Conservation (phyloP, 2,329 filamentous ascomycete species). For the Raffaelea ambrosiae region DNA sequence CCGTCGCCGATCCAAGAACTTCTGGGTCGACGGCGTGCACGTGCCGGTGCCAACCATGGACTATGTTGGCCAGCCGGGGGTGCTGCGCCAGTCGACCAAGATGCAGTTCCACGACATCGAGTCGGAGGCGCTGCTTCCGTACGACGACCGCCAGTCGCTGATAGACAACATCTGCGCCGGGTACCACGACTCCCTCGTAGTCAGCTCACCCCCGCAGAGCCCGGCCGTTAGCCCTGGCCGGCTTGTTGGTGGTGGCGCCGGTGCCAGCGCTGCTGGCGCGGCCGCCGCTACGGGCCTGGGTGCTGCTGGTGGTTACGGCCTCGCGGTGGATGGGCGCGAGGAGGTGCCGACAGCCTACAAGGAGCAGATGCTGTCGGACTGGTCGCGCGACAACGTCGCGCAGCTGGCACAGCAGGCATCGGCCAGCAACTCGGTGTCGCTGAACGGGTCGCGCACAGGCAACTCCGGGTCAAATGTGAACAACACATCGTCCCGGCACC, state of each 20-base stretch:
- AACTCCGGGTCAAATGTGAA: conserved; percentile 40
- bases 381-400: conserved; percentile 69
- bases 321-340: conserved; percentile 19
- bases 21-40: conserved; percentile 71
- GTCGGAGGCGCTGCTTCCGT: conserved; percentile 60
- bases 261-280: not conserved
- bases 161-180: conserved; percentile 65
- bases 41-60: conserved; percentile 60
- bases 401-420: conserved; percentile 51
- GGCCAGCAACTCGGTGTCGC: conserved; percentile 61
- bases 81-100: conserved; percentile 28
- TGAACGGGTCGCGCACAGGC: conserved; percentile 65
- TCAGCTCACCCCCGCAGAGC: conserved; percentile 55
- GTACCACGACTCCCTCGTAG: conserved; percentile 49
- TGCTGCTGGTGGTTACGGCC: not conserved
- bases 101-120: conserved; percentile 47
- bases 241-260: not conserved
- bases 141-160: conserved; percentile 63
- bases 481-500: conserved; percentile 28
- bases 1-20: conserved; percentile 60
- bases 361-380: conserved; percentile 70
- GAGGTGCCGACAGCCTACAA: conserved; percentile 58
- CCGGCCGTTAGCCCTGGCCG: conserved; percentile 63
- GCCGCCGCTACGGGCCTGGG: no score
- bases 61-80: conserved; percentile 46